Evolutionary conservation across 805 yeast species (phyloP), one percentile per base, ranked within the genome.

Genomic region (Candida gorgasii): DNA sequence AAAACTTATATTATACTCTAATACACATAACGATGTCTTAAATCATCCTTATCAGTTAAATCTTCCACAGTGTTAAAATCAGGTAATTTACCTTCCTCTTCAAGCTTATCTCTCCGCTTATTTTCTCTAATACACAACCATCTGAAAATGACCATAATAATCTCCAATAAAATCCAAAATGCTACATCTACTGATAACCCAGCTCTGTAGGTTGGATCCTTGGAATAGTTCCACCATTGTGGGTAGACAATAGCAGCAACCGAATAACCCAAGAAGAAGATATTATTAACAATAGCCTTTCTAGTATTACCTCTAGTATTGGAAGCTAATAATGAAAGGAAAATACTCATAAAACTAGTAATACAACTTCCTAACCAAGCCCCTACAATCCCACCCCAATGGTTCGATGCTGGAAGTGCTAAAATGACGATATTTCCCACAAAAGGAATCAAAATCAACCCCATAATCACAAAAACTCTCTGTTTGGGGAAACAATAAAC

Each of bases 301-400:
- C 79, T 80, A 5, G 85, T 78, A 51, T 72, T 75, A 6, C 86
- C 86, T 8, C 78, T 78, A 35, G 72, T 67, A 49, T 78, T 77
- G 5, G 77, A 62, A 19, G 79, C 67, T 23, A 75, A 55, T 16
- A 29, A 29, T 29, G 33, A 40, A 24, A 44, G 42, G 30, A 46
- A 33, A 15, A 49, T 47, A 32, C 47, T 42, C 39, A 44, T 39
- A 28, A 47, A 44, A 40, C 48, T 42, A 8, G 53, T 47, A 11
- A 46, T 48, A 46, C 48, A 46, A 33, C 39, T 22, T 7, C 50
- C 50, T 14, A 48, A 41, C 52, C 52, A 48, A 3, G 50, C 37
- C 8, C 43, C 47, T 7, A 48, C 48, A 40, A 45, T 45, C n/a
- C 42, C 42, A 14, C 52, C 52, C 51, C 63, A 59, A 56, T 52